phyloP scores from a whole-genome alignment of 1,139 yeast species.

The Yamadazyma conglobata region DNA sequence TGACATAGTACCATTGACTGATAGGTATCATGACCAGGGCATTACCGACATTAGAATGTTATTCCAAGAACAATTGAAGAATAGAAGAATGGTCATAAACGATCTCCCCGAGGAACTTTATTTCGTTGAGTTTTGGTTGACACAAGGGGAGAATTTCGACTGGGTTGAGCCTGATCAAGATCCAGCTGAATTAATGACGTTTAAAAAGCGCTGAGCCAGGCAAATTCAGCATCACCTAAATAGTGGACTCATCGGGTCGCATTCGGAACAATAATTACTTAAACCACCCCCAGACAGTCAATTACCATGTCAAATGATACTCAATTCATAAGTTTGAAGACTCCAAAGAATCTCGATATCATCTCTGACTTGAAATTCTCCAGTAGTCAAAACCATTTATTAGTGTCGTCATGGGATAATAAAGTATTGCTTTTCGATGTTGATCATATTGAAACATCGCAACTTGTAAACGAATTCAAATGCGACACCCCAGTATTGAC shows the following conservation, averaged over 20 bases:
- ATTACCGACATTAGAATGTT: conserved; percentile 16
- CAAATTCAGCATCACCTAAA: too few species aligned
- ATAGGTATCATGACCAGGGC: conserved; percentile 9
- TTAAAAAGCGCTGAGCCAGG: too few species aligned
- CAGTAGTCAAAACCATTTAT: conserved; percentile 23
- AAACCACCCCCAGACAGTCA: too few species aligned
- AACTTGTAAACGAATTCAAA: conserved; percentile 13
- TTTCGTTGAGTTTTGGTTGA: conserved; percentile 37
- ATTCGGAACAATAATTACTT: too few species aligned
- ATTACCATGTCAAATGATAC: not conserved
- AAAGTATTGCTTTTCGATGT: conserved; percentile 34
- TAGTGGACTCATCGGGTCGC: too few species aligned
- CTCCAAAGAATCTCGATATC: conserved; percentile 24
- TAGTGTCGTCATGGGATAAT: conserved; percentile 44
- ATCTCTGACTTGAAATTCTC: conserved; percentile 33
- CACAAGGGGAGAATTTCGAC: conserved; percentile 34
- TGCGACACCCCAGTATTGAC: conserved; percentile 20
- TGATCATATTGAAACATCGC: conserved; percentile 10
- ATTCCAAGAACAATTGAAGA: conserved; percentile 25
- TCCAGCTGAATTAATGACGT: conserved; percentile 33
- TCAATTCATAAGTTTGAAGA: conserved; percentile 7
- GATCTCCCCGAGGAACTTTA: conserved; percentile 35
- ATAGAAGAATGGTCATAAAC: conserved; percentile 29
- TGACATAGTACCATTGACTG: conserved; percentile 1
- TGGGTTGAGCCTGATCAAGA: conserved; percentile 52